Percentiles rank a stretch among this genome's conserved stretches.
Evolutionary conservation across 257 asterid species (phyloP).

Genomic region (Avicennia marina): DNA sequence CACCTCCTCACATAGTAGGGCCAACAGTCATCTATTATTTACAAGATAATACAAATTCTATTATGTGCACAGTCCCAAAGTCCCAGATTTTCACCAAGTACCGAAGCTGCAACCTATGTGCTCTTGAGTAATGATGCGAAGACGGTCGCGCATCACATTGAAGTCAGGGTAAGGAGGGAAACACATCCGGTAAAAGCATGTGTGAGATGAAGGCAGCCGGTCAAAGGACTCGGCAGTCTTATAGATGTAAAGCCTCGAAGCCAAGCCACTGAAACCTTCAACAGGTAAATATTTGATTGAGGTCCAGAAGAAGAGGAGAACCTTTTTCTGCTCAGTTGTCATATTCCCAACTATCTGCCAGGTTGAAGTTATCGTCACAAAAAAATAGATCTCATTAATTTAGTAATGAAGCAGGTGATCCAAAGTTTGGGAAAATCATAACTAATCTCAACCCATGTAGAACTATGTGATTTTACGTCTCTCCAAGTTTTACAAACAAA

Average conservation of each 20-base stretch:
- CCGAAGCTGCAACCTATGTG: conserved; percentile 97
- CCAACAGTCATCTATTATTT: conserved; percentile 2
- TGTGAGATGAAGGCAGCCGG: conserved; percentile 88
- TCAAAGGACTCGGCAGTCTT: conserved; percentile 46
- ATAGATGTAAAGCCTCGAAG: conserved; percentile 71
- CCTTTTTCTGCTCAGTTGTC: conserved; percentile 74
- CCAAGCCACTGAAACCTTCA: conserved; percentile 89
- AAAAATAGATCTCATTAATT: no score
- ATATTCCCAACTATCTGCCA: conserved; percentile 62
- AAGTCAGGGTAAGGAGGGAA: conserved; percentile 67
- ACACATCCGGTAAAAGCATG: conserved; percentile 88
- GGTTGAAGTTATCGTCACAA: conserved; percentile 3
- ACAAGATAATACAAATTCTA: conserved; percentile 14
- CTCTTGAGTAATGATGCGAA: conserved; percentile 69
- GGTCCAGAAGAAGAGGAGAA: conserved; percentile 97
- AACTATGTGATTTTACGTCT: background rate
- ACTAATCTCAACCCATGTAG: background rate
- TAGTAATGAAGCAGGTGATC: background rate
- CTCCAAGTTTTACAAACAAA: background rate
- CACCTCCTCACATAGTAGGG: conserved; percentile 27
- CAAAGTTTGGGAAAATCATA: background rate
- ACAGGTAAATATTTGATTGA: conserved; percentile 78
- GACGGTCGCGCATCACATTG: conserved; percentile 48
- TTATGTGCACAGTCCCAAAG: conserved; percentile 40
- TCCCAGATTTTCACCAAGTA: conserved; percentile 49